A percentile compares a stretch with the other conserved stretches of the same genome.
phyloP scores from a whole-genome alignment of 495 filamentous ascomycete genomes.

The Glarea lozoyensis region DNA sequence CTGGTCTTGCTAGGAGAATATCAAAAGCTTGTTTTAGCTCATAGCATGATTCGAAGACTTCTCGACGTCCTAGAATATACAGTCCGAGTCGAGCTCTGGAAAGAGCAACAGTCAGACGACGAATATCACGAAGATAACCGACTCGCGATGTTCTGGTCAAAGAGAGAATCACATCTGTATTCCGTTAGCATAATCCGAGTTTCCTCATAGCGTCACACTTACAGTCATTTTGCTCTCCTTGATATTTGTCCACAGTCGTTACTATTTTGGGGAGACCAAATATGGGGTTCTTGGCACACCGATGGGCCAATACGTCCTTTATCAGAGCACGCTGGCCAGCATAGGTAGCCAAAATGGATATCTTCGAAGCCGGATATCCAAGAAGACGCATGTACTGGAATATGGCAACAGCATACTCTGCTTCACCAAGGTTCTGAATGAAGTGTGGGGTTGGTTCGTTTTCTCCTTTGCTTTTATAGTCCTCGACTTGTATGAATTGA shows the following conservation, averaged over 20 bases:
- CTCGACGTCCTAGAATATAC: conserved; percentile 85
- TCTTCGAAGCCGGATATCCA: conserved; percentile 86
- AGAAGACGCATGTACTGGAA: conserved; percentile 97
- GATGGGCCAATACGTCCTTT: conserved; percentile 76
- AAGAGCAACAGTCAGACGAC: conserved; percentile 91
- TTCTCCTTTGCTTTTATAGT: conserved; percentile 89
- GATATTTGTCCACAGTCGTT: conserved; percentile 95
- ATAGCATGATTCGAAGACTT: conserved; percentile 81
- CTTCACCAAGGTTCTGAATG: conserved; percentile 94
- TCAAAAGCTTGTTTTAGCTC: conserved; percentile 84
- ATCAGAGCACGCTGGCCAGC: conserved; percentile 91
- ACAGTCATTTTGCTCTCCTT: conserved; percentile 99
- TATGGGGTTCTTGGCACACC: conserved; percentile 71
- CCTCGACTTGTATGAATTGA: conserved; percentile 92
- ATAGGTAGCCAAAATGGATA: conserved; percentile 88
- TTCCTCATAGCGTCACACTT: conserved; percentile 31
- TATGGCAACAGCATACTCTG: conserved; percentile 91
- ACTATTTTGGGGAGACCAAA: conserved; percentile 90
- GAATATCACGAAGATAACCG: conserved; percentile 90
- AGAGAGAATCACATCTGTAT: conserved; percentile 80
- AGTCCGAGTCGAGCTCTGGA: conserved; percentile 87
- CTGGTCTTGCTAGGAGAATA: conserved; percentile 57
- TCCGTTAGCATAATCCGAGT: conserved; percentile 18
- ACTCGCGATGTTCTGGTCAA: conserved; percentile 79
- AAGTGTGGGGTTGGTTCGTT: conserved; percentile 90